Evolutionary conservation across 129 eudicot species (phyloP).

Genomic region (Lactuca sativa): DNA sequence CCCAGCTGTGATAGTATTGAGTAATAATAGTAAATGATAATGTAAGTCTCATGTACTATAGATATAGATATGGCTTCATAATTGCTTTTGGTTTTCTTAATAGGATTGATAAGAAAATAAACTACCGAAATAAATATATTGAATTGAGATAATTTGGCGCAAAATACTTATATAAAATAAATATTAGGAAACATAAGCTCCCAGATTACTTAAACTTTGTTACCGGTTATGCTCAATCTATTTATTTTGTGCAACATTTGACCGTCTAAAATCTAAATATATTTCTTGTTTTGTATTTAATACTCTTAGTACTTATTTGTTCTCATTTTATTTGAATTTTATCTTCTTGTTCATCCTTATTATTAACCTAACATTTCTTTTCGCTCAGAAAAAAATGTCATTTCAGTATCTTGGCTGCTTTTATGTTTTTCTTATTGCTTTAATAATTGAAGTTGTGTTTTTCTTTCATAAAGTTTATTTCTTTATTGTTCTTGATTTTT

Average conservation of each 20-base stretch:
- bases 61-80: background rate
- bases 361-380: background rate
- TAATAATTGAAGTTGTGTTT: background rate
- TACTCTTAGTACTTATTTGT: background rate
- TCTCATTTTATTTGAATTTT: no score
- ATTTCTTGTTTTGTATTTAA: background rate
- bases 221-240: background rate
- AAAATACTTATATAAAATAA: no score
- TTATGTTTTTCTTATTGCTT: background rate
- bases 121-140: background rate
- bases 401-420: background rate
- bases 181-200: background rate
- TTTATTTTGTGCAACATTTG: background rate
- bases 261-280: no score
- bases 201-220: background rate
- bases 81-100: background rate
- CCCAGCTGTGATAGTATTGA: background rate
- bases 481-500: no score
- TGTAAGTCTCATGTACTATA: background rate
- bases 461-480: background rate
- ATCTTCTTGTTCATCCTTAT: no score
- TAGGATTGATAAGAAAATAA: background rate
- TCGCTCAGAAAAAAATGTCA: background rate
- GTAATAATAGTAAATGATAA: background rate
- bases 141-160: background rate